Conservation (phyloP, 192 early-diverging fungal genomes). For the Linnemannia exigua region DNA sequence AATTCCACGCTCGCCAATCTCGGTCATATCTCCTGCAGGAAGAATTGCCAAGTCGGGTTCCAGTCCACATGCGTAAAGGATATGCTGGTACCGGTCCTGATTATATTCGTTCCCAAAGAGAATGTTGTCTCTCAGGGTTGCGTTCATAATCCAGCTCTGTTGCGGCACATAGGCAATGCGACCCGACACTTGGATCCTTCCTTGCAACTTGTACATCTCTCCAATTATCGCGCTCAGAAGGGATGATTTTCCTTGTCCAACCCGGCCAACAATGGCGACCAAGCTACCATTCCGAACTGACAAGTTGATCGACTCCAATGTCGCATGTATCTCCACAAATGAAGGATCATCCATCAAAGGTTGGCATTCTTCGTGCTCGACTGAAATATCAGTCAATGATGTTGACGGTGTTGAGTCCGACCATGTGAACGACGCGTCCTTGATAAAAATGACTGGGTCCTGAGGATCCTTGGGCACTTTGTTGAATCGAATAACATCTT, state of each 20-base stretch:
- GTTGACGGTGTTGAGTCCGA: not conserved
- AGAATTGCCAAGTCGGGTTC: constrained; percentile 35
- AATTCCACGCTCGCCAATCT: constrained; percentile 76
- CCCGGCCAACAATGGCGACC: constrained; percentile 73
- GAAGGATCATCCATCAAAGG: not conserved
- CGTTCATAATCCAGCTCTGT: constrained; percentile 55
- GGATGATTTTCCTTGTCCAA: constrained; percentile 85
- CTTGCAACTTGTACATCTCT: constrained; percentile 78
- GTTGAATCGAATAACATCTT: not conserved
- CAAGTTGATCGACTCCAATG: constrained; percentile 56
- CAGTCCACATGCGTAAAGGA: constrained; percentile 27
- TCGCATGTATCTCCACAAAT: not conserved
- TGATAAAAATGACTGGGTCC: constrained; percentile 14
- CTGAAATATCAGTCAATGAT: not conserved
- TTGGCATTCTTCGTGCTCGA: not conserved
- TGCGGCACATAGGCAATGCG: constrained; percentile 71
- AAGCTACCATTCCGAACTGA: constrained; percentile 56
- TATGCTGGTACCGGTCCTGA: constrained; percentile 18
- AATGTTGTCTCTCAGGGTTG: constrained; percentile 54
- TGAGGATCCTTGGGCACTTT: not conserved
- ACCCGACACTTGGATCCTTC: constrained; percentile 70
- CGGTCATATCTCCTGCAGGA: constrained; percentile 56
- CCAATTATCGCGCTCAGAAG: constrained; percentile 80
- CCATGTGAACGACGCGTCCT: constrained; percentile 23
- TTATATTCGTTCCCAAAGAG: constrained; percentile 51